Evolutionary conservation across 2,329 filamentous ascomycete genomes (phyloP), one percentile per base, ranked within the genome.

Genomic region (Xylaria sp.): DNA sequence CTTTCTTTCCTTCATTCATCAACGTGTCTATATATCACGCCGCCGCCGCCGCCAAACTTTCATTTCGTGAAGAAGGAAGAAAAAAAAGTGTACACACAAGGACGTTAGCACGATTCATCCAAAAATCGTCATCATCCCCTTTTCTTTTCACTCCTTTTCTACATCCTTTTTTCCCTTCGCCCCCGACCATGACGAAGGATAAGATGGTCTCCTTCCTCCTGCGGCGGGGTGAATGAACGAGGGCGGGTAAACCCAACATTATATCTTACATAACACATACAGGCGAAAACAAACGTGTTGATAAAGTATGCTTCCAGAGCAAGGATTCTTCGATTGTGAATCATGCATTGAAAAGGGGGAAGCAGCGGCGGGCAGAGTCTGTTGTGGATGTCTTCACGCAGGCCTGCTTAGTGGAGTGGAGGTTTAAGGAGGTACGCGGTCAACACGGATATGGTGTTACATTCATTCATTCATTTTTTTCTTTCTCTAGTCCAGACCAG

Each of bases 401-500:
- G 63, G 61, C 20, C 46, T 59, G 56, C 39, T 66, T 20, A 34
- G 37, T 60, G 18, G 72, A 73, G 72, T 66, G 66, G 70, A 70
- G 72, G 65, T 44, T 55, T 56, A n/a, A 62, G 46, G 55, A 31
- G 20, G 66, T 57, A 54, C 63, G 60, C 48, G 65, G 10, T 70
- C 67, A 72, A 64, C 66, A 66, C 61, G 64, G 51, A 54, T 50
- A 59, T 48, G n/a, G 25, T 61, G 61, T 63, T 55, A 50, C n/a
- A 65, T 37, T 64, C 18, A 8, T 31, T 50, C 31, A 34, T 46
- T 44, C n/a, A n/a, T n/a, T 57, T 41, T 5, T 28, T 44, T 57
- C 46, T 28, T 39, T 57, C 41, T 68, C 52, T 88, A 88, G 79
- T 88, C 87, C 68, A 89, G 83, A 72, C 86, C 85, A 65, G 86